Evolutionary conservation across 805 yeast species (phyloP), one percentile per base, ranked within the genome.

Genomic region (Starmerella vaccinii): DNA sequence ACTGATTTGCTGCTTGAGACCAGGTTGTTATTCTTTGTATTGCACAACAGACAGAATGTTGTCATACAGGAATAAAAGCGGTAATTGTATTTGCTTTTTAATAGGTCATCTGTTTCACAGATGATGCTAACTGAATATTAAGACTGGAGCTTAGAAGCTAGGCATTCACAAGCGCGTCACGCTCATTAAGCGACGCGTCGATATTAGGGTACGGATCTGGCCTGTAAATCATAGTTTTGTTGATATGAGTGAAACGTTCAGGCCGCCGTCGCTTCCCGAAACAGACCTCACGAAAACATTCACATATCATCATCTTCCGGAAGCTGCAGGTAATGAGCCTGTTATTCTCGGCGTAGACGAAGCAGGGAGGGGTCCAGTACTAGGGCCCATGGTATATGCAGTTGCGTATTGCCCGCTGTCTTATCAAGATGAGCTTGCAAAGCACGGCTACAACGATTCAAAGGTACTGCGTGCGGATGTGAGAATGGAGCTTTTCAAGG

Each of bases 321-420:
- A 35, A 5, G 6, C 6, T 1, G 19, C 42, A 5, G 4, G 18
- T 1, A 49, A 49, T 13, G 58, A 51, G 40, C 59, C 61, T 0
- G 68, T 65, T 16, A 73, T 81, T 8, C 66, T 92, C 10, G 99
- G 99, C 1, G 95, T 92, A 1, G 99, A 92, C 65, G 99, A 92
- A 64, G 99, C 99, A 0, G 99, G 99, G 0, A 74, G 99, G 57
- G 99, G 99, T 0, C 99, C 99, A 0, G 97, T 94, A 0, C 61
- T 94, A 37, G 98, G 98, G 0, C 95, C 97, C 0, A 92, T 92
- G 98, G 98, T 92, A 1, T 92, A 92, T 62, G 95, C 95, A 3
- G 71, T 87, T 6, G 80, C 92, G 3, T 92, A 87, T 63, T 81
- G 95, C 55, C 66, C 80, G 12, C 72, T 74, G 44, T 65, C 69